Evolutionary conservation across 2,329 filamentous ascomycete species (phyloP).

Genomic region (Ophiostoma ips): DNA sequence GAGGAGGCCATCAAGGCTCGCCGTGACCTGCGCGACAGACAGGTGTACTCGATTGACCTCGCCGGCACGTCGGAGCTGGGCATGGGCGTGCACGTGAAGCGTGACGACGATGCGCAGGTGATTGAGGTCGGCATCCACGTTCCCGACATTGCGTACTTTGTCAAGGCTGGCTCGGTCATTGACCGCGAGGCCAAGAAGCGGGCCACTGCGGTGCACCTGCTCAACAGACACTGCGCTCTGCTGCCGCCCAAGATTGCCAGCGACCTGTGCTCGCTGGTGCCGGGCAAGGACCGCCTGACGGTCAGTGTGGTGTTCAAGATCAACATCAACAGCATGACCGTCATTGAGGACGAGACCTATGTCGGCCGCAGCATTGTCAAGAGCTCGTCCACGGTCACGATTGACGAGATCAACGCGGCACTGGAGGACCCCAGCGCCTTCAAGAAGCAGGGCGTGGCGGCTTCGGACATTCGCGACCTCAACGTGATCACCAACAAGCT

Average conservation of each 20-base stretch:
- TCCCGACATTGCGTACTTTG: constrained; percentile 88
- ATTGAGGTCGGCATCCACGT: constrained; percentile 94
- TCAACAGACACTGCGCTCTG: constrained; percentile 79
- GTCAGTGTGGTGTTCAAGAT: constrained; percentile 90
- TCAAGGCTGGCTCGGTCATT: constrained; percentile 89
- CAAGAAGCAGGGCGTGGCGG: constrained; percentile 49
- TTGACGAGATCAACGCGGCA: constrained; percentile 74
- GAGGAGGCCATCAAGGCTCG: constrained; percentile 47
- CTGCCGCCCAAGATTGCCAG: constrained; percentile 73
- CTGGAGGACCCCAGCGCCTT: constrained; percentile 50
- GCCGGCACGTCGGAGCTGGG: constrained; percentile 80
- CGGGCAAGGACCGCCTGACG: constrained; percentile 79
- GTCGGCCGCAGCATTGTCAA: constrained; percentile 89
- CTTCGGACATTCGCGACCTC: constrained; percentile 68
- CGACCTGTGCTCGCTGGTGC: constrained; percentile 76
- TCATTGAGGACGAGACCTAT: constrained; percentile 80
- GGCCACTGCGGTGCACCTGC: constrained; percentile 85
- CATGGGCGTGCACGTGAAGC: constrained; percentile 85
- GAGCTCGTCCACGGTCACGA: constrained; percentile 72
- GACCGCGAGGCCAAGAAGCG: constrained; percentile 97
- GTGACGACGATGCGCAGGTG: constrained; percentile 53
- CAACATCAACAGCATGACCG: constrained; percentile 62
- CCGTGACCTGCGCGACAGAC: constrained; percentile 80
- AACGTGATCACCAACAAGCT: constrained; percentile 78
- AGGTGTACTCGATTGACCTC: constrained; percentile 83